Evolutionary conservation across 306 rosid species (phyloP), one percentile per base, ranked within the genome.

Genomic region (Prosopis cineraria): DNA sequence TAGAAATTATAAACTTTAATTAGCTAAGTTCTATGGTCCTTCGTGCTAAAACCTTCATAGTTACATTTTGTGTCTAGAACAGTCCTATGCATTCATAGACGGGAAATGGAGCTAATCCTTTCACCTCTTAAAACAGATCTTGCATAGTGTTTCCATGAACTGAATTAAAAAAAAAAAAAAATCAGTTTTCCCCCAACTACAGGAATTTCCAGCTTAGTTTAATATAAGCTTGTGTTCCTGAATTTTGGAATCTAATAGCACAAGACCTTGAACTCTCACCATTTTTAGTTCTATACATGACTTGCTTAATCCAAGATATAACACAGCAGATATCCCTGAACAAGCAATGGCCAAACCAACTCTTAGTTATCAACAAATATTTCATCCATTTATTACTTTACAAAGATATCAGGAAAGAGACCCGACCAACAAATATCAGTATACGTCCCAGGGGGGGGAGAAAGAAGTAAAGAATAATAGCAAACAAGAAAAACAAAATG

Each of bases 401-500:
- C 47, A 16, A 43, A 63, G 40, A 41, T 36, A 67, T 55, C 30
- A 37, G 63, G 48, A 70, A 9, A 76, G 2, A 73, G 75, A 75
- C 45, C 22, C 29, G 36, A 70, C 58, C 55, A 75, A 79, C 68
- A 73, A 43, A 44, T 66, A 60, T 73, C 63, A 72, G 55, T 50
- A 50, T 50, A 19, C n/a, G 19, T 25, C 58, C 24, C 1, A 50
- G 6, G 19, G 5, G 4, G 4, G 5, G n/a, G 5, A 19, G 9
- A 1, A 5, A 5, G n/a, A 10, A 7, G 5, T 50, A 10, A 10
- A 0, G 45, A 73, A 36, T 69, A 40, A 70, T 41, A n/a, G n/a
- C n/a, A n/a, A n/a, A n/a, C n/a, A n/a, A n/a, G 14, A 81, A 20
- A 62, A 81, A 68, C 37, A 67, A 69, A 47, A 78, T 41, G 66